Conservation (phyloP, 305 asterid genomes). For the Fraxinus nigra region DNA sequence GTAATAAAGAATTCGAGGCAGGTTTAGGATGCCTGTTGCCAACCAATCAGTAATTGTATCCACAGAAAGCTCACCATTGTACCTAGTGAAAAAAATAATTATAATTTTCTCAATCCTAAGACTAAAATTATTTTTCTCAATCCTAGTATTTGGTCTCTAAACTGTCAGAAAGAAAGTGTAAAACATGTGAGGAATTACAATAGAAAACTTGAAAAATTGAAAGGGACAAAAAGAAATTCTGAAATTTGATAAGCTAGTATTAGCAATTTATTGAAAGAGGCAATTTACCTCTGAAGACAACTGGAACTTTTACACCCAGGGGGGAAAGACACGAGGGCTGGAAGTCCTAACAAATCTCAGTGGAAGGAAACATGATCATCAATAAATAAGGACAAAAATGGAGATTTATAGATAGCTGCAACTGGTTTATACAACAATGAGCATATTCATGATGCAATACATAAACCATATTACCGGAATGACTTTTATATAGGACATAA, state of each 20-base stretch:
- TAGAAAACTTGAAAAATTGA: background rate
- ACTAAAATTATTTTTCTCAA: background rate
- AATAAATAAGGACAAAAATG: background rate
- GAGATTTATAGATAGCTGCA: conserved; percentile 3
- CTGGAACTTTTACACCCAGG: conserved; percentile 80
- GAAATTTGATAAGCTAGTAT: background rate
- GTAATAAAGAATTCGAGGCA: conserved; percentile 85
- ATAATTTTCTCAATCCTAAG: background rate
- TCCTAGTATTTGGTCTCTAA: conserved; percentile 2
- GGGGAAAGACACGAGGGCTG: conserved; percentile 73
- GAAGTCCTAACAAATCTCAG: conserved; percentile 59
- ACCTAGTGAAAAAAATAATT: conserved; percentile 47
- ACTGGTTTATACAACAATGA: background rate
- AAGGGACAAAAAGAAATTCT: background rate
- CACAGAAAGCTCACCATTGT: conserved; percentile 74
- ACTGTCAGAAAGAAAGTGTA: conserved; percentile 7
- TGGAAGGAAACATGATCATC: conserved; percentile 13
- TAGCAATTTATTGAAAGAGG: conserved; percentile 15
- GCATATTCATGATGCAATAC: background rate
- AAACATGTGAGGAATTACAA: background rate
- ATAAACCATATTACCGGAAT: conserved; percentile 5
- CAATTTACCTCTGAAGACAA: conserved; percentile 69
- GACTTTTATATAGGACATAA: conserved; percentile 1
- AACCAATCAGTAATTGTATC: conserved; percentile 91
- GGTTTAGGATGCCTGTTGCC: conserved; percentile 64